Evolutionary conservation across 495 filamentous ascomycete species (phyloP), one percentile per base, ranked within the genome.

Genomic region (Hyaloscypha finlandica): DNA sequence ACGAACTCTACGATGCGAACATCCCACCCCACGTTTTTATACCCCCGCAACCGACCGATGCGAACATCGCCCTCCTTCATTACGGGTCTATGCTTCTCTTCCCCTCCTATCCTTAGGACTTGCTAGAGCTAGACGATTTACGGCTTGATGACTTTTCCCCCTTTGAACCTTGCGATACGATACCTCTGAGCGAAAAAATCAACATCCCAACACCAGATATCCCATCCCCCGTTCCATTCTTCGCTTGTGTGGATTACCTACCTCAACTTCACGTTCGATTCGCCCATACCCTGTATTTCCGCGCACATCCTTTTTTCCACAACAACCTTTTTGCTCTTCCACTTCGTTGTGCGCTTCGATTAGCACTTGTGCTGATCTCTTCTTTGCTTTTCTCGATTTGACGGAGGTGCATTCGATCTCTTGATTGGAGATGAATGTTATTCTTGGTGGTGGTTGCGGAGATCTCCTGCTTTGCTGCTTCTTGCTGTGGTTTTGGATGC

Each of bases 1-100:
- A 60, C 75, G 73, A 77, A 70, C 66, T 72, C 76, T 78, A 75
- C 76, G 77, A 80, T 81, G 79, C 79, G 74, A 78, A 78, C 77
- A 78, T 80, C 73, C 71, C 2, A 2, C 20, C 68, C 70, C 75
- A 39, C 31, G 16, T 48, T 29, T 29, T 33, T 68, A 59, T 62
- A 61, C 61, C 8, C 39, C 61, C 69, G 65, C 60, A 68, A 25
- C 53, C 70, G 45, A 6, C 70, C 70, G 70, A 72, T 72, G 70
- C 70, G 66, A 35, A 65, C 66, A 71, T 71, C 69, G 9, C 37
- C n/a, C 63, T 66, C 62, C 22, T 72, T 69, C 66, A 53, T 68
- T 69, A 72, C 66, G 66, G 63, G 59, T 69, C 60, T 61, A 25
- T 14, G n/a, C 59, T 52, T 70, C 60, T 51, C 65, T 37, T 59